phyloP scores from a whole-genome alignment of 805 yeast genomes.

The Wickerhamomyces mucosus region DNA sequence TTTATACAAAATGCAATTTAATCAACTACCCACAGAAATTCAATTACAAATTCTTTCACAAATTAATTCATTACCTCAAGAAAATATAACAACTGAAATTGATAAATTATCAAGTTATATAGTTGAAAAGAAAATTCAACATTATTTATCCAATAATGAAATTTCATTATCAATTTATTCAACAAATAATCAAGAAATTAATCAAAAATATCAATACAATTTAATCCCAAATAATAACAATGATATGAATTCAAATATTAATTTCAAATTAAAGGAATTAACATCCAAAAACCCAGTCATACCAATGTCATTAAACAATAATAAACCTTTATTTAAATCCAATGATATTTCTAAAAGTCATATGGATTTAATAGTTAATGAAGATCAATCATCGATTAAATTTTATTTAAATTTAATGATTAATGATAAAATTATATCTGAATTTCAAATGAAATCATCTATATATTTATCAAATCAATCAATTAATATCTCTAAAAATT shows the following conservation, averaged over 20 bases:
- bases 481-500: background rate
- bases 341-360: slow-evolving; percentile 3
- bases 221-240: background rate
- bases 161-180: background rate
- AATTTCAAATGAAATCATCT: slow-evolving; percentile 2
- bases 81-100: background rate
- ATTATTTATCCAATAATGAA: background rate
- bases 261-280: background rate
- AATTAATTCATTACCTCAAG: background rate
- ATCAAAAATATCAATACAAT: slow-evolving; percentile 1
- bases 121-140: slow-evolving; percentile 1
- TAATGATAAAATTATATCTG: slow-evolving; percentile 4
- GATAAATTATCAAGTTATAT: slow-evolving; percentile 1
- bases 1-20: too few relatives aligned
- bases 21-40: slow-evolving; percentile 11
- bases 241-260: background rate
- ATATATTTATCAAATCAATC: background rate
- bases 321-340: slow-evolving; percentile 1
- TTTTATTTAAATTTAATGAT: slow-evolving; percentile 4
- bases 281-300: slow-evolving; percentile 2
- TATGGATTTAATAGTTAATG: slow-evolving; percentile 9
- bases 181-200: background rate
- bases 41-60: slow-evolving; percentile 10
- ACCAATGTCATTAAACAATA: slow-evolving; percentile 1
- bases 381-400: slow-evolving; percentile 8